A percentile compares a stretch with the other conserved stretches of the same genome.
Conservation (phyloP, 345 rosid species). For the Syzygium aqueum region DNA sequence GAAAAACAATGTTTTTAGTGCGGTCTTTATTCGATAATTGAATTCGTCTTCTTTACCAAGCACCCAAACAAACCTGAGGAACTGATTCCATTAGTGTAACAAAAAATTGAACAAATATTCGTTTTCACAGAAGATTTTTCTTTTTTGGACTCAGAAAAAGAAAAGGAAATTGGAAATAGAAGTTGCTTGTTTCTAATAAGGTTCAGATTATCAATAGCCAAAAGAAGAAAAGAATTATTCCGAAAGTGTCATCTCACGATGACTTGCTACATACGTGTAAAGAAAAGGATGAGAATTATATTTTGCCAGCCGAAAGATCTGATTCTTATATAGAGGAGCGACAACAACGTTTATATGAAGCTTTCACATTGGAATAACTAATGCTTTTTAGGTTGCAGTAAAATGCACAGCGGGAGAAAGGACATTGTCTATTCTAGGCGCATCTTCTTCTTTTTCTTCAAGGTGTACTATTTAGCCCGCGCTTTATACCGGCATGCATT, state of each 20-base stretch:
- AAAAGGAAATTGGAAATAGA: background rate
- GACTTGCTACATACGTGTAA: background rate
- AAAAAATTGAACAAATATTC: background rate
- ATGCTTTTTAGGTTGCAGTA: background rate
- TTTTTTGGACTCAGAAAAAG: background rate
- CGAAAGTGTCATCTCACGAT: background rate
- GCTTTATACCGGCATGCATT: too few species aligned
- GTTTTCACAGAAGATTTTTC: background rate
- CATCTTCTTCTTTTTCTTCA: background rate
- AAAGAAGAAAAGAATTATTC: background rate
- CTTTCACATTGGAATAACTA: background rate
- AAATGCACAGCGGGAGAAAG: background rate
- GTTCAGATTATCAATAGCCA: background rate
- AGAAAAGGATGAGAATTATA: background rate
- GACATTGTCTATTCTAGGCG: background rate
- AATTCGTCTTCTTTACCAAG: background rate
- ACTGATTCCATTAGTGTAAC: background rate
- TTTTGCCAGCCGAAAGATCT: background rate
- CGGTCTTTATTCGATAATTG: background rate
- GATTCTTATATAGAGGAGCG: background rate
- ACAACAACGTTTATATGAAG: background rate
- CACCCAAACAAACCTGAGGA: background rate
- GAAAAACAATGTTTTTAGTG: background rate
- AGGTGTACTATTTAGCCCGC: background rate
- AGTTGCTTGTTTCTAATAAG: background rate